Base-by-base conservation (phyloP, 1,139 yeast genomes). In the Keqinozyma sinolaborantium region DNA sequence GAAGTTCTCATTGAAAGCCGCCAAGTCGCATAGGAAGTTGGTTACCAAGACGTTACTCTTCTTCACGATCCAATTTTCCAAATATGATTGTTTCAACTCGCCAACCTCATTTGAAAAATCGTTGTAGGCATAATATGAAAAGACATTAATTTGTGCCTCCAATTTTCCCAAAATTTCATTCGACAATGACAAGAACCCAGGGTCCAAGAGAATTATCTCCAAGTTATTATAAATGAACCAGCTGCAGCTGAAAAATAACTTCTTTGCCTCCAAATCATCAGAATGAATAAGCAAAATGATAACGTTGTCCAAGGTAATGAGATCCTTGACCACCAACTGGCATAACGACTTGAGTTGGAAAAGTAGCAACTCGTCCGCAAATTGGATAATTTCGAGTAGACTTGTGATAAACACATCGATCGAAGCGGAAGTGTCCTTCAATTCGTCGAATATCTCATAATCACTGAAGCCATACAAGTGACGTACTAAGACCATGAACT, bases 161-260 rank as follows among this genome's bases (percentile, higher is more conserved):
- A 69, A 37, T 31, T 50, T 51, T 4, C 33, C 20, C 29, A 66
- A 30, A 9, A 61, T 26, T 0, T 57, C 61, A 5, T 43, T 36
- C 2, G 65, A 57, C 12, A 67, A 42, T 5, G 55, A 61, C 14
- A 44, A 39, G 32, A 66, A 51, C 2, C 51, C 29, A 2, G 55
- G 46, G 42, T 83, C 85, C 37, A 78, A 73, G 28, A 87, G 58
- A 15, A 85, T 51, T 4, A 77, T 53, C 25, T 81, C 88, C 39
- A 85, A 56, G 48, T 87, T 86, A 42, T 75, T 71, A 43, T 73
- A 78, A 11, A 86, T 66, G 42, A 73, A 84, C 79, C 86, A 79
- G 25, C 82, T 60, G 47, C 95, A 77, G 33, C 74, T 71, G 32
- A 69, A 63, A 38, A 77, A 67, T 20, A 88, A 52, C 43, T 79